Percentiles rank a stretch among this genome's conserved stretches.
Evolutionary conservation across 805 yeast genomes (phyloP).

Genomic region (Metschnikowia anglica): DNA sequence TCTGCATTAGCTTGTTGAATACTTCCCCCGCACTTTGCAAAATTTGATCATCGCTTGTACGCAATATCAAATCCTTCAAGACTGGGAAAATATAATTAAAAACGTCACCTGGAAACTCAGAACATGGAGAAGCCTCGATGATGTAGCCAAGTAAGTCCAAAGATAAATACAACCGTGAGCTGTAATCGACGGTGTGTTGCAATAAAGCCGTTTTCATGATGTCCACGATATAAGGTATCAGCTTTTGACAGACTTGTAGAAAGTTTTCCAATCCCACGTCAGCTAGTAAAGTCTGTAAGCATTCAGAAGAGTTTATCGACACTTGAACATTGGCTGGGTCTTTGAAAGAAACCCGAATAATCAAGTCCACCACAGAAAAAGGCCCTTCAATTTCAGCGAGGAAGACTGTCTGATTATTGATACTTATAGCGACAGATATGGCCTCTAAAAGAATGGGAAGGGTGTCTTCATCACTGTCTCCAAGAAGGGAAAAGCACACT

Average conservation of each 20-base stretch:
- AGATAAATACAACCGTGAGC: constrained; percentile 58
- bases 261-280: constrained; percentile 47
- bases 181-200: constrained; percentile 42
- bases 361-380: constrained; percentile 49
- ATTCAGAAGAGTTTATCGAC: constrained; percentile 64
- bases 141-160: constrained; percentile 57
- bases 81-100: constrained; percentile 45
- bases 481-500: constrained; percentile 46
- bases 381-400: constrained; percentile 16
- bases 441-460: constrained; percentile 72
- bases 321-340: constrained; percentile 76
- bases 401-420: constrained; percentile 29
- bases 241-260: constrained; percentile 45
- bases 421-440: constrained; percentile 53
- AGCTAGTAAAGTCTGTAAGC: constrained; percentile 58
- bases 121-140: constrained; percentile 43
- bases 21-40: constrained; percentile 77
- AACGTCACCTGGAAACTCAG: constrained; percentile 37
- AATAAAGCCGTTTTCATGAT: constrained; percentile 32
- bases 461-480: constrained; percentile 77
- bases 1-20: constrained; percentile 56
- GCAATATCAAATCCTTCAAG: constrained; percentile 39
- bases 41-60: constrained; percentile 70
- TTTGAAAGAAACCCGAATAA: constrained; percentile 64
- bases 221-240: constrained; percentile 50